A percentile compares a stretch with the other conserved stretches of the same genome.
phyloP scores from a whole-genome alignment of 2,329 filamentous ascomycete species.

The Fusarium kyushuense region DNA sequence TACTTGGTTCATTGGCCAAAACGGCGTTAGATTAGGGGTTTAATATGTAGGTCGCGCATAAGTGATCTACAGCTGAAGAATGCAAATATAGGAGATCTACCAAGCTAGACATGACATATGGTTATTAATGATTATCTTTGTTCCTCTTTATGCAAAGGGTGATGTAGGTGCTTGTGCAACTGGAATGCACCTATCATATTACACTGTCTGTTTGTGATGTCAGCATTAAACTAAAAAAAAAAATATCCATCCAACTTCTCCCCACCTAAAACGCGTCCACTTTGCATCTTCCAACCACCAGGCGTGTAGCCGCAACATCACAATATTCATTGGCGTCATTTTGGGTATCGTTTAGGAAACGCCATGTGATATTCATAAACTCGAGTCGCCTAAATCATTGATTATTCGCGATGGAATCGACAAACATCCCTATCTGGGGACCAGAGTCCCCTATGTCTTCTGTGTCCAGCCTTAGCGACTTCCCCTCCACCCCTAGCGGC shows the following conservation, averaged over 20 bases:
- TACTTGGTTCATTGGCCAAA: constrained; percentile 12
- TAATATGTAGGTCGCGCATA: not conserved
- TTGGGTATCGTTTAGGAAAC: constrained; percentile 12
- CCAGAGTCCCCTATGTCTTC: constrained; percentile 48
- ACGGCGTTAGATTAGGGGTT: constrained; percentile 26
- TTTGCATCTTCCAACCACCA: constrained; percentile 30
- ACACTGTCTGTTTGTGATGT: constrained; percentile 39
- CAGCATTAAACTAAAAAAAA: constrained; percentile 44
- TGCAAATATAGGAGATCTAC: constrained; percentile 16
- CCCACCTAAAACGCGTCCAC: constrained; percentile 44
- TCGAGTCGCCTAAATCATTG: constrained; percentile 7
- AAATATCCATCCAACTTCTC: constrained; percentile 20
- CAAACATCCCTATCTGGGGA: constrained; percentile 50
- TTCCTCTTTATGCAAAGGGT: not conserved
- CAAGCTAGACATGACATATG: constrained; percentile 5
- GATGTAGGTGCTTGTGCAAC: not conserved
- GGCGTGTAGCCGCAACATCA: constrained; percentile 23
- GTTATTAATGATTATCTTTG: not conserved
- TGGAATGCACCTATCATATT: constrained; percentile 23
- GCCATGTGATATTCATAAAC: constrained; percentile 39
- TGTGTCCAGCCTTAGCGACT: constrained; percentile 47
- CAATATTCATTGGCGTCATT: constrained; percentile 6
- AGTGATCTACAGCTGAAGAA: not conserved
- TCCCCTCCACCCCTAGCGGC: constrained; percentile 45
- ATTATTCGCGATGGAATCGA: constrained; percentile 48